Evolutionary conservation across 1,139 yeast species (phyloP), one percentile per base, ranked within the genome.

Genomic region (Lodderomyces metapsilosis): DNA sequence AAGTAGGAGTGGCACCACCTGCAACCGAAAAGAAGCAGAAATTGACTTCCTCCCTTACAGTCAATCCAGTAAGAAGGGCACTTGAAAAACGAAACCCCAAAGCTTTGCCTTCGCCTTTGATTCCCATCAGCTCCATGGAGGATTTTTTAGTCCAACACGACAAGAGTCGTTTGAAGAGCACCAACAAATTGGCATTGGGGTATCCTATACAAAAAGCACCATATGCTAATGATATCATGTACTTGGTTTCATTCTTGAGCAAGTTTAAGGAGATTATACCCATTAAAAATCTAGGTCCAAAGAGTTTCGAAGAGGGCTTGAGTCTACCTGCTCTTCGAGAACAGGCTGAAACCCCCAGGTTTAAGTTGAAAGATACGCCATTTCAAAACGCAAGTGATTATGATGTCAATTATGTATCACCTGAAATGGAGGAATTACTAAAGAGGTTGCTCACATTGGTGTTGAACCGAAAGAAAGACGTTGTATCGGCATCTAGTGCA

Each of bases 291-390:
- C 21, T 62, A 10, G 64, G 69, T 1, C 80, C 82, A 10, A 74
- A 70, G 45, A 78, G 74, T 49, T 61, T 78, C 25, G 82, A 78
- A 50, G 55, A 59, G 17, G 83, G 82, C 1, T 57, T 78, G 34
- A 64, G 74, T 21, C 54, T 77, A 30, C 61, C 64, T 10, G 57
- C 59, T 41, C 37, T 42, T 43, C 52, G 34, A 16, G 39, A 36
- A 5, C 20, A 18, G 15, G 37, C 18, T 9, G 32, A 22, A 10
- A 15, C 18, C 16, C 12, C 22, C 15, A 22, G 12, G 28, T 40
- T n/a, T 37, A 28, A 8, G 7, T 16, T 33, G 13, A 33, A 22
- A 10, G 18, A 22, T 15, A 11, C 13, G 15, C 5, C 18, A 4
- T 3, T 28, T 15, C 18, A 16, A 10, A 16, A 28, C 3, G 52